Evolutionary conservation across 768 basidiomycete species (phyloP), one percentile per base, ranked within the genome.

Genomic region (Lyophyllum semitale): DNA sequence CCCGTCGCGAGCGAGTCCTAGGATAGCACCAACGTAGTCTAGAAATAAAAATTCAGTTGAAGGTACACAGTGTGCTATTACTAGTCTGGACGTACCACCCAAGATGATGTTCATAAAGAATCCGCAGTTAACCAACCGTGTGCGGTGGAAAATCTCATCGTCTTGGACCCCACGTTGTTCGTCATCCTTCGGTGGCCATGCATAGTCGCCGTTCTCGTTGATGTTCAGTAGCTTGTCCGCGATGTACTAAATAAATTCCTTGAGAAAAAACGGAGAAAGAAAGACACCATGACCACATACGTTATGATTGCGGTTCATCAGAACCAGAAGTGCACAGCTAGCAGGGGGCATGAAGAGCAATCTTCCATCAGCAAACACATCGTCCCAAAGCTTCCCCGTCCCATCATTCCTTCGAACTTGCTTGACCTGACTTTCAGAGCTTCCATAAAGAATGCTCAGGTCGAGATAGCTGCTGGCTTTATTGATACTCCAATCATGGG

Each of bases 11-110:
- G 78, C 81, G 13, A 90, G 78, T 17, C 85, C 86, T 27, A 92
- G 76, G 59, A 92, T 91, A 18, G 81, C 79, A 17, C 87, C 88
- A 17, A 92, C 85, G 57, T 92, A 92, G 66, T 91, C 89, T 72
- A 49, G 4, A 18, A n/a, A 27, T 22, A 18, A 11, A 45, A n/a
- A 1, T 12, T 26, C 17, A 29, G n/a, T 29, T n/a, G 25, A 4
- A 8, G 1, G 7, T 17, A 23, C 2, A 25, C 26, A 27, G 43
- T 4, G 22, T 25, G 6, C n/a, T 4, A 26, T 12, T 0, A 30
- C 12, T 13, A 30, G 17, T 8, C 6, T 9, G 22, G 1, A 48
- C 66, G 15, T 57, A 78, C 80, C 80, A 23, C 79, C 79, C 38
- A 91, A 73, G 62, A 90, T 85, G 32, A 87, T 81, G 57, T 85